phyloP scores from a whole-genome alignment of 495 filamentous ascomycete genomes.

The Hypomontagnella submonticulosa region DNA sequence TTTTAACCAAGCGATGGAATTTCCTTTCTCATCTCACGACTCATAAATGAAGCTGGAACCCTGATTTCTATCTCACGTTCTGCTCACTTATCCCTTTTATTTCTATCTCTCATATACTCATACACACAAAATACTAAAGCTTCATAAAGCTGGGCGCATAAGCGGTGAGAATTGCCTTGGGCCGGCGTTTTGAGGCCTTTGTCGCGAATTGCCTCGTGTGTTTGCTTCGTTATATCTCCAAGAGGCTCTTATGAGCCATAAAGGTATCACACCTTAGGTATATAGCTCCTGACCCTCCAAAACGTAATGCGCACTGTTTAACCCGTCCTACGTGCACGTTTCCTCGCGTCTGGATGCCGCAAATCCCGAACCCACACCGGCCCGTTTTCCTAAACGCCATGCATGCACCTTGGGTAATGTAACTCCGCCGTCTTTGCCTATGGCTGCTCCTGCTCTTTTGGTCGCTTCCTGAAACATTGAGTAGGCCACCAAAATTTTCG shows the following conservation, averaged over 20 bases:
- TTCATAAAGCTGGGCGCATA: background rate
- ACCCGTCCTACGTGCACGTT: constrained; percentile 27
- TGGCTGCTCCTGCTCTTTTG: constrained; percentile 13
- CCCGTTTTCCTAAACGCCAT: constrained; percentile 46
- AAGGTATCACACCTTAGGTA: constrained; percentile 25
- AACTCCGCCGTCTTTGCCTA: constrained; percentile 32
- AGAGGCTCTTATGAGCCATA: constrained; percentile 20
- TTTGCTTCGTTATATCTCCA: constrained; percentile 18
- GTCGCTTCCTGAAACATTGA: constrained; percentile 16
- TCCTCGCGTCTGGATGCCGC: constrained; percentile 29
- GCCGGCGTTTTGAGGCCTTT: too few relatives aligned
- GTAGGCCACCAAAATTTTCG: constrained; percentile 12
- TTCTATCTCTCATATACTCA: constrained; percentile 11
- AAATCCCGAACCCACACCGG: constrained; percentile 33
- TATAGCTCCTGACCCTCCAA: constrained; percentile 31
- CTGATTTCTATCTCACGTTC: constrained; percentile 7
- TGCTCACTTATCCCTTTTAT: background rate
- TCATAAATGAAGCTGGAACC: constrained; percentile 1
- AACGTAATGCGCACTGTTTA: constrained; percentile 38
- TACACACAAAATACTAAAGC: constrained; percentile 22
- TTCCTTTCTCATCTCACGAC: constrained; percentile 1
- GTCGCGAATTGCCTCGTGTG: constrained; percentile 18
- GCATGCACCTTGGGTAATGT: constrained; percentile 46
- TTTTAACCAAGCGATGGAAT: constrained; percentile 13
- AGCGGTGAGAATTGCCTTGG: background rate